Evolutionary conservation across 306 rosid genomes (phyloP), one percentile per base, ranked within the genome.

Genomic region (Quercus rubra): DNA sequence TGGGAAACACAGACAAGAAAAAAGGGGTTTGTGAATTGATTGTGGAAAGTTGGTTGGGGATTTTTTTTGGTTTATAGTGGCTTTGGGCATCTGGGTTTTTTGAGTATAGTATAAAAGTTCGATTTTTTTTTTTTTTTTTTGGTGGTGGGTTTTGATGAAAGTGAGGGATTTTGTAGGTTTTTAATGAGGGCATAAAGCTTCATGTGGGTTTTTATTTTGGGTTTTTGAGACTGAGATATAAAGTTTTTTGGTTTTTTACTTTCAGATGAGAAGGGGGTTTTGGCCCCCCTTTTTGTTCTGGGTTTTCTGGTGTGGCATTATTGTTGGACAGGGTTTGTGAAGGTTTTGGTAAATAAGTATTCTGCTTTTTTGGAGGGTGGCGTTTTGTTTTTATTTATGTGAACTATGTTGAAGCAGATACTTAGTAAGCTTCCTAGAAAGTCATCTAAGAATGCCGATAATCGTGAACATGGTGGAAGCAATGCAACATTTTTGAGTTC

Each of bases 401-500:
- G 31, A 59, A 59, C 23, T 59, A 59, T 59, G 66, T 59, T 59
- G 5, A 25, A 59, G 27, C 25, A 59, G 66, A 59, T 25, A 27
- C 66, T n/a, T 49, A 49, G 90, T 74, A 86, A 77, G 92, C 92
- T 91, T 88, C 93, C 93, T 19, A 75, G 88, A 82, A 91, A 89
- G 90, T 88, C 86, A 4, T 86, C 93, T 11, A 91, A 86, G 85
- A 77, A 86, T 8, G 78, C 84, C 55, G 97, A 91, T 20, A 87
- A 78, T 79, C 85, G 86, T 75, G 93, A 89, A 56, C 69, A 68
- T 21, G 85, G 87, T 38, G 87, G 88, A 72, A 49, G 54, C 83
- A 91, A 21, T 85, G 85, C 59, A 74, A 46, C 72, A 30, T 89
- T 20, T 66, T 74, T 81, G 2, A 74, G 68, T 74, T 68, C 88